These are phyloP conservation scores for Epichloe aotearoae DNA, from an alignment of 2,329 filamentous ascomycete genomes.

Conservation along the genomic window DNA sequence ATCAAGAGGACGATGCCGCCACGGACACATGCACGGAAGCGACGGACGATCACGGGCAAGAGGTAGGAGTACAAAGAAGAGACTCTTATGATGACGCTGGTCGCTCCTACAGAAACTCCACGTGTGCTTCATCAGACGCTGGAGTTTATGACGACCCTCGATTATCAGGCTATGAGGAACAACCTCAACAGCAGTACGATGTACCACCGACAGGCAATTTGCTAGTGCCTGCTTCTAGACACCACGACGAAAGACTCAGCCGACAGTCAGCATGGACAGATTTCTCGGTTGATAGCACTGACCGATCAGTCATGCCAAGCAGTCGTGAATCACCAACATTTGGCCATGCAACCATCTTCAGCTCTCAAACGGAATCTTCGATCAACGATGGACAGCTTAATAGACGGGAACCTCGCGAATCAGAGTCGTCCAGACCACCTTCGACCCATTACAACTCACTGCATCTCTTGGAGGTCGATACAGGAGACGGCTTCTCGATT, in stretches of 20 bases:
- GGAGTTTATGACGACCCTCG: conserved; percentile 17
- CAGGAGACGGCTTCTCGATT: conserved; percentile 36
- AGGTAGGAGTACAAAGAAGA: conserved; percentile 15
- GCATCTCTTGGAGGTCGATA: conserved; percentile 37
- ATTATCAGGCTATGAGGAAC: conserved; percentile 14
- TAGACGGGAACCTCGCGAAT: conserved; percentile 10
- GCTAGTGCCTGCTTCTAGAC: conserved; percentile 31
- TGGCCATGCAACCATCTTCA: conserved; percentile 21
- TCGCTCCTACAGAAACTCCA: conserved; percentile 24
- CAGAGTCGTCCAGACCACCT: conserved; percentile 15
- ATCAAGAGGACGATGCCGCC: conserved; percentile 18
- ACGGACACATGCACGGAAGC: conserved; percentile 25
- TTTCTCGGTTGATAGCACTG: conserved; percentile 41
- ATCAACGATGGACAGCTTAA: neutral
- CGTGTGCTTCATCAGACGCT: conserved; percentile 26
- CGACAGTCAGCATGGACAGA: conserved; percentile 49
- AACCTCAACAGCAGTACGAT: conserved; percentile 8
- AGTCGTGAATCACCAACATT: conserved; percentile 15
- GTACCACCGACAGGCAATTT: conserved; percentile 31
- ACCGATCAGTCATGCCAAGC: conserved; percentile 21
- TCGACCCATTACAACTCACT: conserved; percentile 18
- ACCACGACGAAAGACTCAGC: conserved; percentile 33
- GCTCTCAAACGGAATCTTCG: conserved; percentile 8
- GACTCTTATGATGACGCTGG: conserved; percentile 16
- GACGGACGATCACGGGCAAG: conserved; percentile 18